Percentiles rank a stretch among this genome's conserved stretches.
Evolutionary conservation across 176 grass and related monocot genomes (phyloP).

Genomic region (Carex parvula): DNA sequence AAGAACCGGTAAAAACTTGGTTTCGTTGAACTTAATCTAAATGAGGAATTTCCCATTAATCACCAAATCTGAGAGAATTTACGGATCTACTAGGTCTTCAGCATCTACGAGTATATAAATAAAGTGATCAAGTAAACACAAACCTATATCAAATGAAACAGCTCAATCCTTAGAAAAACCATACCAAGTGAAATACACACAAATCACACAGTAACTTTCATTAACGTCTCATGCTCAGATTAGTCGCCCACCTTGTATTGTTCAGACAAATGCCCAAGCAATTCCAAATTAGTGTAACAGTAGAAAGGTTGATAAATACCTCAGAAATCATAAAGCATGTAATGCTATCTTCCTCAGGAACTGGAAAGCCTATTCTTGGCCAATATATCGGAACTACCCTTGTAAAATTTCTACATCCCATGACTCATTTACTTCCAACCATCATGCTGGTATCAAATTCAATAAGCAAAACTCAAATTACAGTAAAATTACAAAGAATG

Average conservation of each 20-base stretch:
- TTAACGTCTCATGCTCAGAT: not conserved
- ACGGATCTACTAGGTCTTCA: not conserved
- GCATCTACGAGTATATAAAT: not conserved
- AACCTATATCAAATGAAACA: not conserved
- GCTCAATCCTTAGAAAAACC: not conserved
- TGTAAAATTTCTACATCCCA: not conserved
- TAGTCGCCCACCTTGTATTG: not conserved
- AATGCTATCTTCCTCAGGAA: not conserved
- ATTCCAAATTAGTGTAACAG: not conserved
- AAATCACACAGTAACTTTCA: not conserved
- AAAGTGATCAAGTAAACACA: not conserved
- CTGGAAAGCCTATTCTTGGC: not conserved
- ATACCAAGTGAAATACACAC: not conserved
- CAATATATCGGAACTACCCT: not conserved
- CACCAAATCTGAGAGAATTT: not conserved
- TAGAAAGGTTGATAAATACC: not conserved
- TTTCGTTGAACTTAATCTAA: too few species aligned
- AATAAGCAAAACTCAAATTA: not conserved
- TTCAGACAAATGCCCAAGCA: not conserved
- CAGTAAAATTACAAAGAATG: slow-evolving; percentile 16
- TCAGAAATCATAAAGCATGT: not conserved
- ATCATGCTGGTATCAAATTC: not conserved
- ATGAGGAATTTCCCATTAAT: not conserved
- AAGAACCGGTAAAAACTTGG: too few species aligned
- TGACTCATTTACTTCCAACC: not conserved